Evolutionary conservation across 176 grass and related monocot species (phyloP), one percentile per base, ranked within the genome.

Genomic region (Avena atlantica): DNA sequence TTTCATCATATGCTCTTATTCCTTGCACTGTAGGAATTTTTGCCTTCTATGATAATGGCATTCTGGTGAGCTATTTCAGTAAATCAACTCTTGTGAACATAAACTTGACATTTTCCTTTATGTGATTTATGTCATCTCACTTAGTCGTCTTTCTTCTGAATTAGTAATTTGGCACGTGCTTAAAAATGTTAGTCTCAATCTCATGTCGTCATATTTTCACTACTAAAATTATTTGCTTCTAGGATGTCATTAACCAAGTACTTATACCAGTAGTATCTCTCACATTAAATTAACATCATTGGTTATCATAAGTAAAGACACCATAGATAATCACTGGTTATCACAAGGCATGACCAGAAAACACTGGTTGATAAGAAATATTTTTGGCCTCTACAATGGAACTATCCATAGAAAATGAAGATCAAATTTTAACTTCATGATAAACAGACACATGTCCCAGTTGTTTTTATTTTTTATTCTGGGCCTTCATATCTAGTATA

Each of bases 121-220:
- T 0, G 12, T 86, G 2, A 52, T 69, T 57, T 66, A 60, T 1
- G 34, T 86, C 47, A 84, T 89, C 8, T 74, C 49, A 73, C 44
- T 68, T 45, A 55, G 63, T n/a, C 27, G 21, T 63, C 56, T 78
- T 83, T 86, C 71, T 86, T 90, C 55, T 70, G 52, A 37, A 29
- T n/a, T 72, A 24, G 37, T 40, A 40, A 40, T 40, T 40, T 40
- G 37, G 37, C 37, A 4, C 65, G 50, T 51, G 74, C 60, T 51
- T 61, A 12, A 27, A 82, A 52, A 50, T 50, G 1, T 10, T n/a
- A 44, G 24, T 50, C 17, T 21, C 25, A 45, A 44, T 63, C 49
- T 51, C 19, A 12, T 44, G 63, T 49, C 2, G 23, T 63, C 31
- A 65, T 16, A 7, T 87, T 73, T 5, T 65, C 16, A 19, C 40